Evolutionary conservation across 345 rosid genomes (phyloP).

Genomic region (Camelina sativa): DNA sequence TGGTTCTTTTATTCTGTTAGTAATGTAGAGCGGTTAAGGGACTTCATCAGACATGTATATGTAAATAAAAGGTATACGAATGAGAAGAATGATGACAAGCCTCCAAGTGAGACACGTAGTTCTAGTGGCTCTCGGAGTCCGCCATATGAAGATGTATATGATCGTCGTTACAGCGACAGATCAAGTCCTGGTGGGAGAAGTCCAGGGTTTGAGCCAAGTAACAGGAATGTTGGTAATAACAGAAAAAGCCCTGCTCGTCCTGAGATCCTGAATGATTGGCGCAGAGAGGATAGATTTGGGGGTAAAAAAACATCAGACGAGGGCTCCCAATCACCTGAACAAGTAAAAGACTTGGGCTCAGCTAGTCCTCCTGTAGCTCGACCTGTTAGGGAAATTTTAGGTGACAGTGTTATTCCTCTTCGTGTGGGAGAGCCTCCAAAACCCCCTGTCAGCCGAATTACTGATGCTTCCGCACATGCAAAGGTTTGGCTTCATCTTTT

Average conservation of each 20-base stretch:
- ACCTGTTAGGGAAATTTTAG: conserved; percentile 91
- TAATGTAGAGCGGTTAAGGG: conserved; percentile 81
- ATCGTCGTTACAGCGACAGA: conserved; percentile 67
- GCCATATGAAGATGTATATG: conserved; percentile 72
- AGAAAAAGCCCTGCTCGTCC: conserved; percentile 54
- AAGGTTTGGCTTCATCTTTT: conserved; percentile 56
- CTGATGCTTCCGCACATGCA: conserved; percentile 52
- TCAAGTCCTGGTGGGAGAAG: conserved; percentile 92
- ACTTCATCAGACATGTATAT: conserved; percentile 87
- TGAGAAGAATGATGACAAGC: conserved; percentile 76
- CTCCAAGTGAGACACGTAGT: conserved; percentile 70
- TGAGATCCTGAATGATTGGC: conserved; percentile 82
- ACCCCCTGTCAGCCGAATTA: conserved; percentile 57
- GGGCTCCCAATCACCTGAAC: conserved; percentile 67
- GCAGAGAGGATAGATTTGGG: conserved; percentile 87
- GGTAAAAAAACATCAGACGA: conserved; percentile 48
- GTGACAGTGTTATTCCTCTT: conserved; percentile 76
- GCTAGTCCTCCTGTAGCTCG: conserved; percentile 83
- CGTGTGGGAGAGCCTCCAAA: conserved; percentile 90
- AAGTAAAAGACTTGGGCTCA: conserved; percentile 58
- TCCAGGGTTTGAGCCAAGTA: conserved; percentile 40
- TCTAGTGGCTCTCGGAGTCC: conserved; percentile 90
- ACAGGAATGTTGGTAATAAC: conserved; percentile 25
- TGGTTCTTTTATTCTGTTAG: conserved; percentile 48
- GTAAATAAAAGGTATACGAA: conserved; percentile 83